Conservation (phyloP, 2,329 filamentous ascomycete genomes). For the Neofusicoccum sp. region DNA sequence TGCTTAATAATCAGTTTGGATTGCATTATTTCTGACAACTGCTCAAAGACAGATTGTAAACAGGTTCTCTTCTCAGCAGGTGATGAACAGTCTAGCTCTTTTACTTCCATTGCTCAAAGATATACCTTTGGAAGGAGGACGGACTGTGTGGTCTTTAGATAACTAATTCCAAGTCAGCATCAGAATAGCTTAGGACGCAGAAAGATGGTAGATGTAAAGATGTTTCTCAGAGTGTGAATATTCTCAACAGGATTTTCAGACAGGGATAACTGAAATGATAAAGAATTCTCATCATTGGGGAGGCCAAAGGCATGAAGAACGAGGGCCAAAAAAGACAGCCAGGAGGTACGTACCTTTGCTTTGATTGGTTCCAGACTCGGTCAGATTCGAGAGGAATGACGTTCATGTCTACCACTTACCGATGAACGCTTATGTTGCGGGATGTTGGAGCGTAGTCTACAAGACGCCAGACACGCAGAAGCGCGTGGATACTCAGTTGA, state of each 20-base stretch:
- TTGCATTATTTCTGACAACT: no score
- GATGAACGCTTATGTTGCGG: no score
- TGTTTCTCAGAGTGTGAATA: constrained; percentile 15
- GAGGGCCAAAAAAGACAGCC: background rate
- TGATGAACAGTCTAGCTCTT: no score
- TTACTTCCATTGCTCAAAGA: no score
- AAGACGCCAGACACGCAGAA: background rate
- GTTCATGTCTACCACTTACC: no score
- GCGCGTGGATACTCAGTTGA: background rate
- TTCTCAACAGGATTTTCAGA: constrained; percentile 15
- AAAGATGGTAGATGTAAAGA: background rate
- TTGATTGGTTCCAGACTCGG: background rate
- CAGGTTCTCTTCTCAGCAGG: no score
- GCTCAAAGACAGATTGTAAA: no score
- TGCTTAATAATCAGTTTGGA: no score
- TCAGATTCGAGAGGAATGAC: no score
- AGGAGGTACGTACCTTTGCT: background rate
- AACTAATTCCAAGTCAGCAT: constrained; percentile 56
- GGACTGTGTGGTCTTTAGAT: no score
- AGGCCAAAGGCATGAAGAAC: background rate
- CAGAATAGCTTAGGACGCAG: no score
- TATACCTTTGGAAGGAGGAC: no score
- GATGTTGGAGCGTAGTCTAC: background rate
- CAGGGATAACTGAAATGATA: constrained; percentile 30
- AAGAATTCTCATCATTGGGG: constrained; percentile 18